phyloP scores from a whole-genome alignment of 306 rosid species.

The Luffa aegyptiaca region DNA sequence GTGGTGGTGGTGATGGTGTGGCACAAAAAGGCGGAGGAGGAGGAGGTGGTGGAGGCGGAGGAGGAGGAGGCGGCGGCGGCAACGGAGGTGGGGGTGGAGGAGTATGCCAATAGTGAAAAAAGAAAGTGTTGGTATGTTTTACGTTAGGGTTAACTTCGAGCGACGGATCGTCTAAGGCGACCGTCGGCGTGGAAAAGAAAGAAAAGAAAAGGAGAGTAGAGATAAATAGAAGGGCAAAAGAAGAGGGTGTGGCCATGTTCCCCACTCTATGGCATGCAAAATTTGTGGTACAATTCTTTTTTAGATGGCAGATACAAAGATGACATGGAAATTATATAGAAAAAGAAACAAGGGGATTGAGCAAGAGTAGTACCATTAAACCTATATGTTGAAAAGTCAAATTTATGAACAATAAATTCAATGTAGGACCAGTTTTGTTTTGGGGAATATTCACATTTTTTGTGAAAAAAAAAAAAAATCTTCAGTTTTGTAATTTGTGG shows the following conservation, averaged over 20 bases:
- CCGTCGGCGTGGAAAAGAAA: neutral
- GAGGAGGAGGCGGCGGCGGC: conserved; percentile 15
- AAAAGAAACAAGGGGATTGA: neutral
- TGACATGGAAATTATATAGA: neutral
- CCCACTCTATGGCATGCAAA: neutral
- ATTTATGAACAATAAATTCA: neutral
- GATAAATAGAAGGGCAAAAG: neutral
- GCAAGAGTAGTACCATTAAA: neutral
- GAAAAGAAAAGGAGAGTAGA: neutral
- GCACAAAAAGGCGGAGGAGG: neutral
- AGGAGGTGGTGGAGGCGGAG: neutral
- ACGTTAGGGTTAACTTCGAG: neutral
- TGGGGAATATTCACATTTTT: no score
- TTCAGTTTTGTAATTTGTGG: no score
- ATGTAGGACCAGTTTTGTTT: neutral
- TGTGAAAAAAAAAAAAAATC: no score
- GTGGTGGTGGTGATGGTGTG: neutral
- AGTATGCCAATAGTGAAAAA: neutral
- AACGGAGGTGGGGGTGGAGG: rapidly evolving
- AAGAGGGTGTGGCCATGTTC: neutral
- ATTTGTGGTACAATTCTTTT: neutral
- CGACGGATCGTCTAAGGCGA: no score
- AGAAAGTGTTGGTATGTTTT: neutral
- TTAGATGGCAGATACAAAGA: neutral
- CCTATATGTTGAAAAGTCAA: neutral